Base-by-base conservation (phyloP, 495 filamentous ascomycete genomes). In the Tuber indicum region DNA sequence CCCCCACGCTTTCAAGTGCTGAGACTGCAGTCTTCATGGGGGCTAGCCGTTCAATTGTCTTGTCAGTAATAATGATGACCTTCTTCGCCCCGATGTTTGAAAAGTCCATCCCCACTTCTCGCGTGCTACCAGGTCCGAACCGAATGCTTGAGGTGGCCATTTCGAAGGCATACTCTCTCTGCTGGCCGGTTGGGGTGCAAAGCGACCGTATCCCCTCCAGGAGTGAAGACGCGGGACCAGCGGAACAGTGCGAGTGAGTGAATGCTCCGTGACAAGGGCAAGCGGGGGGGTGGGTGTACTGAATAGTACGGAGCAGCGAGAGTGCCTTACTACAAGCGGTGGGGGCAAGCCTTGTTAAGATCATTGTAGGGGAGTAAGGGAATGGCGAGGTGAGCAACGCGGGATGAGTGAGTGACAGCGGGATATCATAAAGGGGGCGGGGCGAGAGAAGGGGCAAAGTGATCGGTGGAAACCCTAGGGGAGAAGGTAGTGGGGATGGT, bases 91-190 rank as follows among this genome's bases (percentile, higher is more conserved):
- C 91, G 88, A 99, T 89, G 83, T 98, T 99, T 85, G 89, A 89
- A 81, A 99, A 91, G 85, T 99, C 96, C 96, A 99, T 99, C 77
- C 96, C 96, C n/a, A 98, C 94, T 85, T 99, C 96, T 84, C 92
- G 91, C 21, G 96, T 99, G n/a, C 90, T 91, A 6, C 96, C 96
- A 0, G 93, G 92, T 0, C 96, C 96, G 81, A 97, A 99, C 23
- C 96, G 91, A 82, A 99, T 97, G 69, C 90, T 92, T 1, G 93
- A 96, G 7, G 96, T 93, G 1, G 92, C 96, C 94, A 99, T 97
- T 85, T 99, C 95, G 83, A 99, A 99, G 49, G 96, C 96, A 86
- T 98, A 98, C 82, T 99, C 96, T 84, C 95, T 97, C 83, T 94
- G 89, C 75, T 72, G 43, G 32, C 73, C 72, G 73, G 39, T 45